Evolutionary conservation across 306 rosid species (phyloP).

Genomic region (Sesbania bispinosa): DNA sequence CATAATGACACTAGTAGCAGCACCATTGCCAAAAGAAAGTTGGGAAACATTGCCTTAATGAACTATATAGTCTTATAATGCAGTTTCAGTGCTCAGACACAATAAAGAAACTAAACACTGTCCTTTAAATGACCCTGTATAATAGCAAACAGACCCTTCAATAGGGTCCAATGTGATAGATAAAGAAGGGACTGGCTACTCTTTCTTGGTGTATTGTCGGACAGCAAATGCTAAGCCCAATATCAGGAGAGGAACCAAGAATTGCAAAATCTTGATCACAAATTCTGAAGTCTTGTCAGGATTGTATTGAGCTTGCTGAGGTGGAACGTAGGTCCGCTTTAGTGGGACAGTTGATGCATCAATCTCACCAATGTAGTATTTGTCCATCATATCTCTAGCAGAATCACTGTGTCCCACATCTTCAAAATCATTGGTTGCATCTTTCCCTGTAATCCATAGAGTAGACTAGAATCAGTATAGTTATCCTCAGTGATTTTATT

Average conservation of each 20-base stretch:
- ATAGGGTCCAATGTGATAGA: slow-evolving; percentile 13
- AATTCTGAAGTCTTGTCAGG: slow-evolving; percentile 75
- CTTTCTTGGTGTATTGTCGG: slow-evolving; percentile 89
- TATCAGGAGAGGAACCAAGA: slow-evolving; percentile 83
- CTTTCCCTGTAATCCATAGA: slow-evolving; percentile 62
- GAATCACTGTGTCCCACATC: slow-evolving; percentile 96
- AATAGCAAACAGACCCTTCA: slow-evolving; percentile 25
- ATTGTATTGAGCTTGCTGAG: slow-evolving; percentile 52
- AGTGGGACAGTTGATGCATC: slow-evolving; percentile 67
- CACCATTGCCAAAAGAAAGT: slow-evolving; percentile 12
- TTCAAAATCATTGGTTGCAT: slow-evolving; percentile 91
- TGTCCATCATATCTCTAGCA: slow-evolving; percentile 86
- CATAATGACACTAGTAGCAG: slow-evolving; percentile 16
- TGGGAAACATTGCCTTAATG: slow-evolving; percentile 20
- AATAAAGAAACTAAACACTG: slow-evolving; percentile 32
- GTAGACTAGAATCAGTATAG: neutral
- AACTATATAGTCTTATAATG: slow-evolving; percentile 24
- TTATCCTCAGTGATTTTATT: neutral
- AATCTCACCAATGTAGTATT: slow-evolving; percentile 81
- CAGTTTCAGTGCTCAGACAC: slow-evolving; percentile 23
- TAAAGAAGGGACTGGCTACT: slow-evolving; percentile 31
- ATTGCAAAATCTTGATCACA: slow-evolving; percentile 80
- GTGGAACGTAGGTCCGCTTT: slow-evolving; percentile 47
- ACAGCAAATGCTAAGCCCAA: slow-evolving; percentile 84
- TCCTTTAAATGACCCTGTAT: slow-evolving; percentile 25